Conservation (phyloP, 306 rosid species). For the Medicago arabica region DNA sequence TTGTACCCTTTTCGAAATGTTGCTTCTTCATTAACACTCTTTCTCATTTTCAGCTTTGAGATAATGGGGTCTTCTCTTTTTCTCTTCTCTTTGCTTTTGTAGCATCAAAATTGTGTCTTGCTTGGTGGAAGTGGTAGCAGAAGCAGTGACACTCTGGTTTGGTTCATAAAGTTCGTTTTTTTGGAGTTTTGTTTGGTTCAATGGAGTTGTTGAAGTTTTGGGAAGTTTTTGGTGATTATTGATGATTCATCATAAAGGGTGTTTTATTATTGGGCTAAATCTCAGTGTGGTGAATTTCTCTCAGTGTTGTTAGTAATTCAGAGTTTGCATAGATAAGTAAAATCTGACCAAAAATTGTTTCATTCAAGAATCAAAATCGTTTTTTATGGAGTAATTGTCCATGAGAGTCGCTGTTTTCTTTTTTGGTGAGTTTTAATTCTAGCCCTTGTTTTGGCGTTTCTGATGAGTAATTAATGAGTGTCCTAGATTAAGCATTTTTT, state of each 20-base stretch:
- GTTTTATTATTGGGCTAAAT: slow-evolving; percentile 32
- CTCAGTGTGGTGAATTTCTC: slow-evolving; percentile 12
- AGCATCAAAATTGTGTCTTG: slow-evolving; percentile 45
- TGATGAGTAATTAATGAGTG: slow-evolving; percentile 38
- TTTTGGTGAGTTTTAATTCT: slow-evolving; percentile 46
- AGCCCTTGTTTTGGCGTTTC: slow-evolving; percentile 40
- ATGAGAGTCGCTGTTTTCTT: slow-evolving; percentile 48
- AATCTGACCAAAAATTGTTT: too few species aligned
- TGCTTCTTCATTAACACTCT: slow-evolving; percentile 41
- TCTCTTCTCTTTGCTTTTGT: slow-evolving; percentile 43
- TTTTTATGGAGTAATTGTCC: slow-evolving; percentile 43
- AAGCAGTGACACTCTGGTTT: slow-evolving; percentile 2
- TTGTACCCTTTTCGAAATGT: slow-evolving; percentile 43
- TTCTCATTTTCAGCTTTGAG: slow-evolving; percentile 44
- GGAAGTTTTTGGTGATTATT: slow-evolving; percentile 42
- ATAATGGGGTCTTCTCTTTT: slow-evolving; percentile 49
- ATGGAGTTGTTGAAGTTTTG: neutral
- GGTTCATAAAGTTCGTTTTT: slow-evolving; percentile 40
- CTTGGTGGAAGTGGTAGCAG: neutral
- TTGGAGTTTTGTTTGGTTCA: slow-evolving; percentile 30
- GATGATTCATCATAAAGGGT: slow-evolving; percentile 44
- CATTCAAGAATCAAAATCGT: too few species aligned
- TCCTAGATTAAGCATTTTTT: slow-evolving; percentile 33
- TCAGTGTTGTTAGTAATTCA: too few species aligned
- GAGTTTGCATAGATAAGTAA: too few species aligned